A percentile compares a stretch with the other conserved stretches of the same genome.
Evolutionary conservation across 1,284 basidiomycete species (phyloP).

Genomic region (Apiotrichum brassicae): DNA sequence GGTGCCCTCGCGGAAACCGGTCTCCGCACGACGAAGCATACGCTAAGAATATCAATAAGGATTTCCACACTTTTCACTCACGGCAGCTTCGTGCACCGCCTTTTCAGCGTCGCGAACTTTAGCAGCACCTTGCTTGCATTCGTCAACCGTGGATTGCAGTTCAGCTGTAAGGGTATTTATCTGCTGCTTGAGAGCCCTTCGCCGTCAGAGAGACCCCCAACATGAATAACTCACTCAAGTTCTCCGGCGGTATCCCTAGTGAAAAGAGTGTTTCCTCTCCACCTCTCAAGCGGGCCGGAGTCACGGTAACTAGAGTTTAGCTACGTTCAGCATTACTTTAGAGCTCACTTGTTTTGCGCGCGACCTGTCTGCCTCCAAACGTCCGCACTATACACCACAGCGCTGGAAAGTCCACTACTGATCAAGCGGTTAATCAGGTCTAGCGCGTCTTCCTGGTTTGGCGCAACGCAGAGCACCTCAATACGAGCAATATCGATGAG

Average conservation of each 20-base stretch:
- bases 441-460: constrained; percentile 58
- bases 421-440: constrained; percentile 50
- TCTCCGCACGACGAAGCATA: too few species aligned
- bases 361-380: constrained; percentile 2
- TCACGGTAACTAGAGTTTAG: background rate
- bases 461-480: constrained; percentile 65
- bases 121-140: background rate
- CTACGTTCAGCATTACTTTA: too few species aligned
- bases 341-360: background rate
- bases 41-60: too few species aligned
- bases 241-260: constrained; percentile 25
- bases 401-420: background rate
- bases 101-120: background rate
- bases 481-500: constrained; percentile 69
- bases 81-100: background rate
- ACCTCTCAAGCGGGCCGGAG: constrained; percentile 19
- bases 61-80: too few species aligned
- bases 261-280: constrained; percentile 23
- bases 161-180: background rate
- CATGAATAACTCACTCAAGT: constrained; percentile 22
- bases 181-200: background rate
- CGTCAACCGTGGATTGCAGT: background rate
- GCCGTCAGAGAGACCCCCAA: background rate
- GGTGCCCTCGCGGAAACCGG: background rate
- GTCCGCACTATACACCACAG: constrained; percentile 28